Evolutionary conservation across 2,329 filamentous ascomycete species (phyloP), one percentile per base, ranked within the genome.

Genomic region (Elsinoe arachidis): DNA sequence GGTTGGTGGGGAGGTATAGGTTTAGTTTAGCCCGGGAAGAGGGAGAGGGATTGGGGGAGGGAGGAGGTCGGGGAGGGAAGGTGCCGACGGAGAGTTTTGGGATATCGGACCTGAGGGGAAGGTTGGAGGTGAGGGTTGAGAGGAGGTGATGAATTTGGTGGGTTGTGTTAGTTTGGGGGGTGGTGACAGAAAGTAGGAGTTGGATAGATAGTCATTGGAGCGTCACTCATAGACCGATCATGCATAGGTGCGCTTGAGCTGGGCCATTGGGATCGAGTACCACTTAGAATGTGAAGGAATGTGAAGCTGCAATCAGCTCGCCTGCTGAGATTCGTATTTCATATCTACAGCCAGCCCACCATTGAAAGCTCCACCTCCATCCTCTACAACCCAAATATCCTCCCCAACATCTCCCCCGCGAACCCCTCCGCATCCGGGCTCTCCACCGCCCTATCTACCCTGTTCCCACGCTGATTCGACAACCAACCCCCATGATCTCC

Each of bases 401-500:
- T 60, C 52, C 61, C 61, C 44, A 69, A 43, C 61, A 69, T 44
- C 19, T 64, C 62, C 26, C 49, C 55, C 11, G 63, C 66, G 49
- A 69, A 65, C 71, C 74, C 71, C 6, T 84, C 78, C 63, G 81
- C 78, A 1, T 86, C 89, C 0, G 88, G 89, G 61, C 86, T 81
- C 53, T 67, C 70, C 52, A 88, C 78, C 70, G 91, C 86, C 68
- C 89, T 81, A 70, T 83, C 81, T 62, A 99, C 80, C 56, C 88
- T 80, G 73, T 97, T 99, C 5, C 91, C 90, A 65, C 82, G 84
- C 62, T 74, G 77, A 12, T 73, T 69, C 69, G 85, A 89, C 66
- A 93, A 71, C 93, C 93, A 97, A 64, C 81, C 72, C 11, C 60
- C 69, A 71, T 83, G 77, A 70, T 97, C 92, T 39, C 85, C 87